Evolutionary conservation across 208 protist species (phyloP).

Genomic region (Leishmania turanica): DNA sequence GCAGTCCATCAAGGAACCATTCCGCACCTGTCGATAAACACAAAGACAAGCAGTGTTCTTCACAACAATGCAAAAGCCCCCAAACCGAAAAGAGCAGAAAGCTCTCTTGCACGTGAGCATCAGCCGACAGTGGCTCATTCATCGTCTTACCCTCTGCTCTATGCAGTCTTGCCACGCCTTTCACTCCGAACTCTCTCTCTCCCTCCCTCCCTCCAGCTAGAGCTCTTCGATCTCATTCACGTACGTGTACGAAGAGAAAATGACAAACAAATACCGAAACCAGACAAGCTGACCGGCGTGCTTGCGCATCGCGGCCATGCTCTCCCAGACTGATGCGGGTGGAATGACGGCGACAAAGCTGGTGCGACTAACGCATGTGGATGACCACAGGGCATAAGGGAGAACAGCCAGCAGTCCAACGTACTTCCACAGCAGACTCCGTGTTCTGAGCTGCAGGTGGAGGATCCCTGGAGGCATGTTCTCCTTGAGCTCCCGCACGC

Average conservation of each 20-base stretch:
- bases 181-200: background rate
- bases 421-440: slow-evolving; percentile 70
- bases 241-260: slow-evolving; percentile 96
- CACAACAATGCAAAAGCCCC: background rate
- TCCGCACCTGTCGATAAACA: background rate
- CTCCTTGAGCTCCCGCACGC: slow-evolving; percentile 59
- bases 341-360: slow-evolving; percentile 62
- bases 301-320: slow-evolving; percentile 81
- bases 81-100: background rate
- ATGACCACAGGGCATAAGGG: slow-evolving; percentile 24
- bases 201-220: background rate
- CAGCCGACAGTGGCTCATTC: background rate
- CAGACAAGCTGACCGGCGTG: slow-evolving; percentile 96
- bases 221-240: slow-evolving; percentile 83
- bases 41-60: background rate
- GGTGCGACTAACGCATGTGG: slow-evolving; percentile 25
- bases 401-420: slow-evolving; percentile 44
- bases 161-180: background rate
- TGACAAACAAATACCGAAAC: slow-evolving; percentile 96
- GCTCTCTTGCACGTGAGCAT: background rate
- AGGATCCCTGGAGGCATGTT: slow-evolving; percentile 79
- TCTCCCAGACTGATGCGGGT: slow-evolving; percentile 45
- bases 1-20: background rate
- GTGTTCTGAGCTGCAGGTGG: slow-evolving; percentile 67
- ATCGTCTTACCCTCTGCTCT: background rate